A percentile compares a stretch with the other conserved stretches of the same genome.
Conservation (phyloP, 768 basidiomycete genomes). For the Rhodosporidiobolus sp. region DNA sequence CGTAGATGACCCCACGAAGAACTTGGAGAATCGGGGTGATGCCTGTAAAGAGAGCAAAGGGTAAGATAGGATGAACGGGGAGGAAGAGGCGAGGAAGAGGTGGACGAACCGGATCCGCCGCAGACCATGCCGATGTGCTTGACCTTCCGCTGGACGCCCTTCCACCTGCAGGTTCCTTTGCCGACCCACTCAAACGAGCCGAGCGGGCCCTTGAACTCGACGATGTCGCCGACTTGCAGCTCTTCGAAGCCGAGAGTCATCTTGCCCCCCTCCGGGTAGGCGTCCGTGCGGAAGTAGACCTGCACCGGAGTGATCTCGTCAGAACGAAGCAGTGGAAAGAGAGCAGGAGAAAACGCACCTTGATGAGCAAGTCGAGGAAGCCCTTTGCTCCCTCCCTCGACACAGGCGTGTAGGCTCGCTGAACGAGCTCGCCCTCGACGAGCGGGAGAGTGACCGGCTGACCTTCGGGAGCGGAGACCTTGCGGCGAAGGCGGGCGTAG, state of each 20-base stretch:
- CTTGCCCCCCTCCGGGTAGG: constrained; percentile 53
- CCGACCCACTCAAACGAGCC: constrained; percentile 61
- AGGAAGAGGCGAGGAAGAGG: not conserved
- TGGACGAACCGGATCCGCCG: constrained; percentile 57
- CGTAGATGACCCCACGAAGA: constrained; percentile 54
- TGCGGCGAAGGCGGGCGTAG: constrained; percentile 55
- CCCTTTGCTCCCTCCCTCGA: constrained; percentile 53
- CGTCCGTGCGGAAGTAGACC: constrained; percentile 39
- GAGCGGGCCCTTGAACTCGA: constrained; percentile 63
- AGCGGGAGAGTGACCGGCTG: constrained; percentile 1
- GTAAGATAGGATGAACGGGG: not conserved
- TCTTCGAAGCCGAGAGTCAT: constrained; percentile 57
- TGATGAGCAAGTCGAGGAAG: constrained; percentile 58
- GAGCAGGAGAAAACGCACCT: constrained; percentile 11
- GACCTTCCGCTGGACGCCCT: constrained; percentile 49
- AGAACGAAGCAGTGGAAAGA: not conserved
- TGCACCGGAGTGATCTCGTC: not conserved
- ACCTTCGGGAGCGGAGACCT: constrained; percentile 29
- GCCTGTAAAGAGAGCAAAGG: constrained; percentile 43
- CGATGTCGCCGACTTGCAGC: constrained; percentile 55
- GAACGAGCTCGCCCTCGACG: constrained; percentile 54
- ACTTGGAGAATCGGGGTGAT: constrained; percentile 64
- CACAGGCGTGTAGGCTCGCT: constrained; percentile 63
- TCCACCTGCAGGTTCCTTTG: constrained; percentile 50
- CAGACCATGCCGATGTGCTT: constrained; percentile 58